phyloP scores from a whole-genome alignment of 805 yeast genomes.

The Myxozyma sirexii region DNA sequence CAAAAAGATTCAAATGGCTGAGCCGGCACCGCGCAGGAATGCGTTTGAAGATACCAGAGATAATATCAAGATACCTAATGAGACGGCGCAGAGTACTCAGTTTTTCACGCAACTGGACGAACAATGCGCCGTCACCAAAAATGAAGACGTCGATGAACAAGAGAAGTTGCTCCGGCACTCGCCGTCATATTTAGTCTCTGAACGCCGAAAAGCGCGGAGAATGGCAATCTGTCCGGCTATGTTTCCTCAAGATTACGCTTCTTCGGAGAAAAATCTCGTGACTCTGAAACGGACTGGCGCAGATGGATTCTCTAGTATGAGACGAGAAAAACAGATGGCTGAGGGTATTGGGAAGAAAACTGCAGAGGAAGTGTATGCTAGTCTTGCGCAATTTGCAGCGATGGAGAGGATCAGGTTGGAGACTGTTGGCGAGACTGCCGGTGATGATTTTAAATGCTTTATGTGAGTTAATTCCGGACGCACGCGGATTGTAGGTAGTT shows the following conservation, averaged over 20 bases:
- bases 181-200: neutral
- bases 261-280: neutral
- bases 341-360: neutral
- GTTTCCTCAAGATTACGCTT: neutral
- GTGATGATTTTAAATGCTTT: neutral
- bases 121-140: no score
- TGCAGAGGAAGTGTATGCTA: neutral
- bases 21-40: neutral
- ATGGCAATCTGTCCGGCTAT: neutral
- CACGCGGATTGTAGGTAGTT: no score
- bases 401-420: neutral
- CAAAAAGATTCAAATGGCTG: neutral
- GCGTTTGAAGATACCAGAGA: conserved; percentile 5
- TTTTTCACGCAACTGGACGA: neutral
- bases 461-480: neutral
- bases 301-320: conserved; percentile 1
- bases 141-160: neutral
- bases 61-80: neutral
- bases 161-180: neutral
- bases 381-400: neutral
- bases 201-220: neutral
- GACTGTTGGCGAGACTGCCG: neutral
- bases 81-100: neutral
- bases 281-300: neutral
- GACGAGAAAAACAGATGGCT: neutral